Evolutionary conservation across 305 asterid species (phyloP).

Genomic region (Lippia alba): DNA sequence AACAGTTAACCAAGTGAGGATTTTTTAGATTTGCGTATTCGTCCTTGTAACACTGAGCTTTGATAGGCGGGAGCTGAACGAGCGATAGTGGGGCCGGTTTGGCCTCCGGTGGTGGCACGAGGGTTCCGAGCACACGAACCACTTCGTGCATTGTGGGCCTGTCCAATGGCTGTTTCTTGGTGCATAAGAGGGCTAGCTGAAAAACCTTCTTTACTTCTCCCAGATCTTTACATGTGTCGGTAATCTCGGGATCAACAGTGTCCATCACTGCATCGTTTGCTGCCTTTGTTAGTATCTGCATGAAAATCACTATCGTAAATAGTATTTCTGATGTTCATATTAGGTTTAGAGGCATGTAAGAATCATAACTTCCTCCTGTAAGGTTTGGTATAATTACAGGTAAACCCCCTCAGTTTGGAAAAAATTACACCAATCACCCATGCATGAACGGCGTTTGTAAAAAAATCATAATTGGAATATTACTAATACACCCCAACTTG

Average conservation of each 20-base stretch:
- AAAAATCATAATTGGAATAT: no score
- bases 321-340: no score
- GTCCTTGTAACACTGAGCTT: slow-evolving; percentile 66
- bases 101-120: slow-evolving; percentile 44
- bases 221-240: slow-evolving; percentile 68
- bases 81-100: slow-evolving; percentile 31
- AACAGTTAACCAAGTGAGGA: slow-evolving; percentile 76
- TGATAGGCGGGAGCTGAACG: slow-evolving; percentile 45
- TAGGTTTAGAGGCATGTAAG: no score
- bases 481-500: not conserved
- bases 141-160: slow-evolving; percentile 93
- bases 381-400: no score
- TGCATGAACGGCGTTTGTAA: not conserved
- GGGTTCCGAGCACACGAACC: slow-evolving; percentile 66
- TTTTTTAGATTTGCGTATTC: slow-evolving; percentile 81
- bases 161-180: slow-evolving; percentile 70
- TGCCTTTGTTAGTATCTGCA: slow-evolving; percentile 72
- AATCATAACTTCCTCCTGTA: not conserved
- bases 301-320: not conserved
- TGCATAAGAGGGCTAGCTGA: slow-evolving; percentile 89
- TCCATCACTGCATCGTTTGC: slow-evolving; percentile 88
- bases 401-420: no score
- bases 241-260: slow-evolving; percentile 73
- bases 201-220: slow-evolving; percentile 83
- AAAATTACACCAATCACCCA: not conserved